These are phyloP conservation scores for Gleditsia sinensis DNA, from an alignment of 306 rosid genomes.

Conservation along the genomic window DNA sequence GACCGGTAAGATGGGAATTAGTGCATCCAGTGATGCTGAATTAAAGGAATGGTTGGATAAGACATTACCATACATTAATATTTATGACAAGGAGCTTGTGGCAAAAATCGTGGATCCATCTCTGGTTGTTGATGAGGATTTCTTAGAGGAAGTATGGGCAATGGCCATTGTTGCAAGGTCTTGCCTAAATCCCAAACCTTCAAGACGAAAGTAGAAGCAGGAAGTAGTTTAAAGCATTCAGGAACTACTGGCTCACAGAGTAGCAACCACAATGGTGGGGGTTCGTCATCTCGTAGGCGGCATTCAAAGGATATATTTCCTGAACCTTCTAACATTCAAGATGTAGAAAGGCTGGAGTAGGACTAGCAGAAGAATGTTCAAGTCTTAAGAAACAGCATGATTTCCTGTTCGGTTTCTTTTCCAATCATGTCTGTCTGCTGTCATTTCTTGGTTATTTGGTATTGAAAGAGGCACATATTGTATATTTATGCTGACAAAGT, in stretches of 20 bases:
- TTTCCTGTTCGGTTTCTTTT: neutral
- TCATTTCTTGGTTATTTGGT: neutral
- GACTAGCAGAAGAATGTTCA: slow-evolving; percentile 45
- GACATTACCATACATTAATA: slow-evolving; percentile 66
- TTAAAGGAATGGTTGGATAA: slow-evolving; percentile 68
- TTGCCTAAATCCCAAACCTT: slow-evolving; percentile 87
- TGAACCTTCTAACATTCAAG: slow-evolving; percentile 67
- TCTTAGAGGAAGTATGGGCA: slow-evolving; percentile 98
- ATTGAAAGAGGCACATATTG: slow-evolving; percentile 24
- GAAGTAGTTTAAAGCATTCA: slow-evolving; percentile 24
- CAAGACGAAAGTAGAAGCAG: slow-evolving; percentile 74
- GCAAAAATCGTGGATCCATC: slow-evolving; percentile 85
- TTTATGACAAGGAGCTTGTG: slow-evolving; percentile 83
- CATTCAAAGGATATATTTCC: slow-evolving; percentile 83
- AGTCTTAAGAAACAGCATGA: neutral
- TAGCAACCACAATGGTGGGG: slow-evolving; percentile 18
- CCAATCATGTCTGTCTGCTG: neutral
- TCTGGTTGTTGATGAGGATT: slow-evolving; percentile 84
- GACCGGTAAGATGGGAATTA: slow-evolving; percentile 84
- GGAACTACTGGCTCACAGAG: slow-evolving; percentile 12
- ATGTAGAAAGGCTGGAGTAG: slow-evolving; percentile 61
- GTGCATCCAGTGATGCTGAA: slow-evolving; percentile 64
- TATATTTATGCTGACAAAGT: slow-evolving; percentile 41
- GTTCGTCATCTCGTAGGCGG: slow-evolving; percentile 76
- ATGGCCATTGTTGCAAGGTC: slow-evolving; percentile 95